Evolutionary conservation across 164 flowering plant genomes (phyloP), one percentile per base, ranked within the genome.

Genomic region (Chimonanthus praecox): DNA sequence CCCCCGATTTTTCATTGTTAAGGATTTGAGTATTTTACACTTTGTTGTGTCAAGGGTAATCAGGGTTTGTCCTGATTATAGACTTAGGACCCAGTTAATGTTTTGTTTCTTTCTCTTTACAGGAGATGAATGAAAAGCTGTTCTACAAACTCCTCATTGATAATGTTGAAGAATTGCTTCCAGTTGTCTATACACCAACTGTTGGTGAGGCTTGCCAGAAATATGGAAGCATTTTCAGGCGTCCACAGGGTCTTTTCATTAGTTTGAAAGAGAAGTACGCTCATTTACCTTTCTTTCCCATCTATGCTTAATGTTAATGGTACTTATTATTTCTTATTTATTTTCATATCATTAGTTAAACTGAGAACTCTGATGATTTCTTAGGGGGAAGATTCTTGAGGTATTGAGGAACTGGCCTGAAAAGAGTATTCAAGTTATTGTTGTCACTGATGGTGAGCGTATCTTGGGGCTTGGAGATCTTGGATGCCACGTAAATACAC

Each of bases 151-250:
- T 92, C 75, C 90, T 92, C 48, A 81, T 92, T 74, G 92, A 92
- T 77, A 84, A 92, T 77, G 94, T 92, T 68, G 97, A 90, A 84
- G 97, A 92, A 67, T 73, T 90, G 74, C 94, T 92, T 58, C 97
- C 97, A 7, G 77, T 91, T 63, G 94, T 91, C 18, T 91, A 91
- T 78, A 91, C 97, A 48, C 97, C 97, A 49, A 88, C 90, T 5
- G 97, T 88, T 73, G 97, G 97, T 72, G 92, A 91, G 78, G 97
- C 97, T 79, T 91, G 97, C 83, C 97, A 91, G 85, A 90, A 90
- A 77, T 91, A 86, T 78, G 94, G 97, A 33, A 83, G 86, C 80
- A 92, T 92, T 70, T 92, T 92, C 82, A 80, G 81, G 79, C 93
- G 90, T 9, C 92, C 94, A 64, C 97, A 92, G 88, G 97, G 97